Percentiles rank a stretch among this genome's conserved stretches.
Conservation (phyloP, 2,329 filamentous ascomycete genomes). For the Helicocarpus griseus region DNA sequence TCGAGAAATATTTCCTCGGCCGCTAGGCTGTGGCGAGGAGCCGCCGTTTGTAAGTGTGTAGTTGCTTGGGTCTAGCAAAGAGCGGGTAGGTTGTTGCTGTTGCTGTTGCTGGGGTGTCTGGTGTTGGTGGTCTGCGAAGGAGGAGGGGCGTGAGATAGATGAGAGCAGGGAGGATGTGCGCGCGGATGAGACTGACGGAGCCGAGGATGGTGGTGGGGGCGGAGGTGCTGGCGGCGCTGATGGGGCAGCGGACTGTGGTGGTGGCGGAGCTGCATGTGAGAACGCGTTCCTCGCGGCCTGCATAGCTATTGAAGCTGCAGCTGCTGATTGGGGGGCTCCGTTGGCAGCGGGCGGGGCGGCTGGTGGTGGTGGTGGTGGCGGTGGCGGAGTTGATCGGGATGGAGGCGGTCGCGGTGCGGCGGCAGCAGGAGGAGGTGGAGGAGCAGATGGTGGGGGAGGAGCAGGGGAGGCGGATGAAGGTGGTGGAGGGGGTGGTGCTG, state of each 20-base stretch:
- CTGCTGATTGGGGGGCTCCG: conserved; percentile 23
- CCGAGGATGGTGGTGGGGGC: conserved; percentile 27
- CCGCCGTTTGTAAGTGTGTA: conserved; percentile 64
- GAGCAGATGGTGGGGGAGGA: conserved; percentile 32
- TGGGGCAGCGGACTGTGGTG: conserved; percentile 31
- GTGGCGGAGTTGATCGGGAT: conserved; percentile 18
- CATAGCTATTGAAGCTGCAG: conserved; percentile 44
- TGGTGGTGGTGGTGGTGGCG: conserved; percentile 20
- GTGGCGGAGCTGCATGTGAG: conserved; percentile 30
- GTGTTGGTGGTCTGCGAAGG: conserved; percentile 16
- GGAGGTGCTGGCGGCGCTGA: conserved; percentile 36
- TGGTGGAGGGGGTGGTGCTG: conserved; percentile 35
- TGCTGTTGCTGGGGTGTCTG: conserved; percentile 34
- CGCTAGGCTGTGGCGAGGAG: not conserved
- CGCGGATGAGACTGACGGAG: conserved; percentile 26
- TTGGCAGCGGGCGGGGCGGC: conserved; percentile 43
- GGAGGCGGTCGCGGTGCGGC: conserved; percentile 34
- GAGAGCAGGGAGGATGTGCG: conserved; percentile 39
- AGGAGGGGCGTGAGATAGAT: conserved; percentile 35
- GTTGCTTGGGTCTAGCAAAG: conserved; percentile 63
- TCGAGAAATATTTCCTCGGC: not conserved
- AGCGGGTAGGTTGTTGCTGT: conserved; percentile 41
- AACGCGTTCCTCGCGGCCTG: conserved; percentile 52
- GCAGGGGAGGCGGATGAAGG: conserved; percentile 33
- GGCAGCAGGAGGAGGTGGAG: conserved; percentile 30